These are phyloP conservation scores for Trichoderma arundinaceum DNA, from an alignment of 2,329 filamentous ascomycete genomes.

Conservation along the genomic window DNA sequence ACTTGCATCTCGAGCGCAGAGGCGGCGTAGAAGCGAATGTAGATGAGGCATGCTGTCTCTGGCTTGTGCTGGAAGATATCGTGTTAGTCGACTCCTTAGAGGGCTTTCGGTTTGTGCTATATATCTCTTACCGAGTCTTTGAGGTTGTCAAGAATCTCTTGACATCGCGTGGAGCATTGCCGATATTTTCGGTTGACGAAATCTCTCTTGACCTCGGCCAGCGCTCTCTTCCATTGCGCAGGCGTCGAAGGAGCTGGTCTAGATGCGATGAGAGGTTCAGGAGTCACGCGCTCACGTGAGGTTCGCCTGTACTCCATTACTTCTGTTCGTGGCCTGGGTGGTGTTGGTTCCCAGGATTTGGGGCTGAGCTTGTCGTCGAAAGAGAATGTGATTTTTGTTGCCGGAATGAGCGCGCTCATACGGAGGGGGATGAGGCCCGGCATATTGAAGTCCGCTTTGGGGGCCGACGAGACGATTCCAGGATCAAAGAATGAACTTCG, in stretches of 20 bases:
- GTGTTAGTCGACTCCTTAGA: slow-evolving; percentile 1
- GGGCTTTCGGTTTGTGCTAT: accelerated
- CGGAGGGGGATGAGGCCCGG: slow-evolving; percentile 43
- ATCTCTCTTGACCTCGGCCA: slow-evolving; percentile 60
- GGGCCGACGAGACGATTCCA: neutral
- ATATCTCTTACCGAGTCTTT: slow-evolving; percentile 50
- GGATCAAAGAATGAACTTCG: neutral
- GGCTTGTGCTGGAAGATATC: slow-evolving; percentile 36
- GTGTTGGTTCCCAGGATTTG: slow-evolving; percentile 4
- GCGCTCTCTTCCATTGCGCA: slow-evolving; percentile 57
- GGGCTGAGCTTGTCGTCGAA: slow-evolving; percentile 15
- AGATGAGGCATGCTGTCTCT: slow-evolving; percentile 62
- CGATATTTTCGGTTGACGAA: slow-evolving; percentile 58
- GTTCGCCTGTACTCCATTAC: neutral
- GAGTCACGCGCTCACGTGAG: slow-evolving; percentile 30
- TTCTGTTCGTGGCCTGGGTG: neutral
- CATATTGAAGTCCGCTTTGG: slow-evolving; percentile 35
- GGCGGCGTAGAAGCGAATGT: slow-evolving; percentile 67
- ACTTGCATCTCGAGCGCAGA: slow-evolving; percentile 64
- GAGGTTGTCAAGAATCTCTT: slow-evolving; percentile 57
- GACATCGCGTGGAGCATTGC: slow-evolving; percentile 59
- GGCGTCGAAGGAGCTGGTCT: slow-evolving; percentile 50
- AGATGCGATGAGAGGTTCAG: slow-evolving; percentile 35
- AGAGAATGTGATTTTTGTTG: slow-evolving; percentile 24
- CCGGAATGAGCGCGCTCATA: slow-evolving; percentile 35